Base-by-base conservation (phyloP, 192 early-diverging fungal species). In the Cladochytrium replicatum region DNA sequence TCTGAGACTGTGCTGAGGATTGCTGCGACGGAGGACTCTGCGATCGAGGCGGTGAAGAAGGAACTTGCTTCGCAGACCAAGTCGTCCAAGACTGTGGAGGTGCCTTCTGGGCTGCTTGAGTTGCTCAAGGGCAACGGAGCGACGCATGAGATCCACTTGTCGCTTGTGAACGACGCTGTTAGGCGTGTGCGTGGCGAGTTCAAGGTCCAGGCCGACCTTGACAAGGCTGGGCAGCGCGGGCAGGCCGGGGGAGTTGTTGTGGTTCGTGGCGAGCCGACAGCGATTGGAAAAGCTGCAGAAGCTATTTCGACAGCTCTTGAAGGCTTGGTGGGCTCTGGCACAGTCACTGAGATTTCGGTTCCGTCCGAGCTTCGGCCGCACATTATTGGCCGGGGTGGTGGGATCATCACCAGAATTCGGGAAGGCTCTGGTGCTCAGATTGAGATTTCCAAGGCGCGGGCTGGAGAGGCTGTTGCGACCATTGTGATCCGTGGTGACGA, bases 321-420 rank as follows among this genome's bases (percentile, higher is more conserved):
- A 7, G 60, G 63, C 19, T 52, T 68, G 59, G 48, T 56, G 27
- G 53, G 55, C 21, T 41, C 58, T 28, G 74, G 80, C 51, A 41
- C 42, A 9, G 8, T 51, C 19, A 44, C 48, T 23, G 46, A 46
- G n/a, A 23, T 74, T 32, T 29, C 45, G 11, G 28, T 77, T 32
- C 54, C 53, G 2, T 41, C 63, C 22, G 52, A 57, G 13, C 25
- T 69, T 11, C 41, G 58, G 2, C 76, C 84, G 29, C 72, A 81
- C 43, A 74, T 91, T 24, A 88, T 91, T 50, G 88, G 88, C 41
- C 71, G 76, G 54, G 68, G 63, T 32, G 88, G 88, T 15, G 43
- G 67, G 0, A 88, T 78, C 21, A 85, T 91, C 50, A 68, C 62
- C 25, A 61, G 75, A 15, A 81, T 91, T 43, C 80, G 88, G 22